Base-by-base conservation (phyloP, 192 early-diverging fungal species). In the Rhizoclosmatium globosum region DNA sequence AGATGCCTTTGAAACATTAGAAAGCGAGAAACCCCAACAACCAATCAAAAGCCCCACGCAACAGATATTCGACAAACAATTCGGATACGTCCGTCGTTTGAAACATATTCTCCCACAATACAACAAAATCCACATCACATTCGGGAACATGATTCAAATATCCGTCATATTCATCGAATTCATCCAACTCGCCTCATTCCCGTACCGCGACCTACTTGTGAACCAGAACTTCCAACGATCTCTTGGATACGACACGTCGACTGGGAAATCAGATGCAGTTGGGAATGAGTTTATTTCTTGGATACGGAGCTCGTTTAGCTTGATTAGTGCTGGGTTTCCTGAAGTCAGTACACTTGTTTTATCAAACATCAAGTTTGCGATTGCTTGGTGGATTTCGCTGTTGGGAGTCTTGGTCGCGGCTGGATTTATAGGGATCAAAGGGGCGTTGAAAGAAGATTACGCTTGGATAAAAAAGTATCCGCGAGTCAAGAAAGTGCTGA, bases 151-250 rank as follows among this genome's bases (percentile, higher is more conserved):
- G 59, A 82, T 95, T 21, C 93, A 95, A 79, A 86, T 94, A 17
- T 77, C 79, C 3, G 93, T 93, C 50, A 81, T 95, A 1, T 59
- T 92, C 43, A 86, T 93, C 31, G 94, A 95, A 75, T 93, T 95
- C 70, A 64, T 95, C 23, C 94, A 95, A 85, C 82, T 95, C 0
- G 78, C 94, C 59, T 91, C 92, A 7, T 95, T 94, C 60, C 93
- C 93, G 7, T 83, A 93, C 15, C 89, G 93, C 45, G 94, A 95
- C 74, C 80, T 95, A 31, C 73, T 79, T 47, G 41, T 67, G 53
- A 76, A 81, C 80, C 3, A 23, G 23, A 21, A 67, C 21, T 81
- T 81, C 66, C 80, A 81, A 50, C 9, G 42, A 41, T 80, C 71
- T 38, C 50, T 79, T 3, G 4, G 43, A 67, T 79, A 64, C 50